Conservation (phyloP, 2,329 filamentous ascomycete genomes). For the Geoglossum cookeanum region DNA sequence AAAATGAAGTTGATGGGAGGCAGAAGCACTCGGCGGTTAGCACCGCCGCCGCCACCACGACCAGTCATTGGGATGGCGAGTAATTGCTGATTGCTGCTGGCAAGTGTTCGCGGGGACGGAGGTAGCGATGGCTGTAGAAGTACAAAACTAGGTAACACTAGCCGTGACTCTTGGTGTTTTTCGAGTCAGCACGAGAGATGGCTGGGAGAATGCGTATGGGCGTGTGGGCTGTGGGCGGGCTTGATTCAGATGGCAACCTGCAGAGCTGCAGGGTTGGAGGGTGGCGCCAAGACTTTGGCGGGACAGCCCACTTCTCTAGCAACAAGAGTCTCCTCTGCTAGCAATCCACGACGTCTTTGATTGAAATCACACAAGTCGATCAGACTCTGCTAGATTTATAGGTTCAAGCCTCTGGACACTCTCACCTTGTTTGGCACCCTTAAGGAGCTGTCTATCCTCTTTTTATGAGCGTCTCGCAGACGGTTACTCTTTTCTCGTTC, state of each 20-base stretch:
- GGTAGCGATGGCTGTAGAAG: background rate
- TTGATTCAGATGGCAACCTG: background rate
- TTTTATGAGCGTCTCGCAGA: background rate
- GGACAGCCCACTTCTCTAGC: background rate
- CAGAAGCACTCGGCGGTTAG: conserved; percentile 45
- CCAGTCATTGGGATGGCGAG: conserved; percentile 14
- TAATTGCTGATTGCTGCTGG: background rate
- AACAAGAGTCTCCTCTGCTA: background rate
- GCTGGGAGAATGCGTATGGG: background rate
- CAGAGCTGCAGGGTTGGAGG: background rate
- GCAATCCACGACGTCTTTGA: background rate
- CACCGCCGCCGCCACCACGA: conserved; percentile 29
- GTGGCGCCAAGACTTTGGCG: background rate
- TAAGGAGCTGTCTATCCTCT: background rate
- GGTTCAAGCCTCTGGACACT: background rate
- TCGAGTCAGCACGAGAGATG: background rate
- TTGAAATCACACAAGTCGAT: background rate
- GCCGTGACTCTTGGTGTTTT: background rate
- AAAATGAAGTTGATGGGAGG: conserved; percentile 80
- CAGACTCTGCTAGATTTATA: background rate
- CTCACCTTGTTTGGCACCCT: background rate
- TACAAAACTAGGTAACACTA: background rate
- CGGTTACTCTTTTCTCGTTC: background rate
- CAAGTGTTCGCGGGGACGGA: background rate
- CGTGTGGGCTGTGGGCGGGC: no score